phyloP scores from a whole-genome alignment of 306 rosid genomes.

The Pachyrhizus erosus region DNA sequence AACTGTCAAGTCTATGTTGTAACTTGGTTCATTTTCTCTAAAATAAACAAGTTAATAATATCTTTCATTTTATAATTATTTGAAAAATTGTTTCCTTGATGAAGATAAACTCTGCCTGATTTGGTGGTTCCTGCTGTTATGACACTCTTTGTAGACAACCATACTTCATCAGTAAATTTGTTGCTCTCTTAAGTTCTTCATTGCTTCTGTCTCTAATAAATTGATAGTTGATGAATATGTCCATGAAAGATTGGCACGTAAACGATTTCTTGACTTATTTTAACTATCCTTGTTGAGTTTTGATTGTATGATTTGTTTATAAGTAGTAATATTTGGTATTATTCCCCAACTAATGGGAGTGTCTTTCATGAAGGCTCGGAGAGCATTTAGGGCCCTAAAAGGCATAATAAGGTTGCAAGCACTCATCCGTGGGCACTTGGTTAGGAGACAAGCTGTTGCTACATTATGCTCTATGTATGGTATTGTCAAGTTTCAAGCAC shows the following conservation, averaged over 20 bases:
- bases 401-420: slow-evolving; percentile 99
- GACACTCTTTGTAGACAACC: not conserved
- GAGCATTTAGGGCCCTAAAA: slow-evolving; percentile 94
- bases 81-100: slow-evolving; percentile 6
- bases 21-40: slow-evolving; percentile 14
- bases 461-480: slow-evolving; percentile 84
- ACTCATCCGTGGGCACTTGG: slow-evolving; percentile 98
- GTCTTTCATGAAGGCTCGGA: slow-evolving; percentile 85
- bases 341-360: slow-evolving; percentile 48
- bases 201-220: not conserved
- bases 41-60: not conserved
- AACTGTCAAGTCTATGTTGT: slow-evolving; percentile 8
- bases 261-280: slow-evolving; percentile 24
- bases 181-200: slow-evolving; percentile 6
- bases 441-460: slow-evolving; percentile 94
- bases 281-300: slow-evolving; percentile 21
- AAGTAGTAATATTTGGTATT: slow-evolving; percentile 37
- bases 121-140: not conserved
- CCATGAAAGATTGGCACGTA: slow-evolving; percentile 1
- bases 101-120: not conserved
- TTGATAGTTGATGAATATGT: slow-evolving; percentile 19
- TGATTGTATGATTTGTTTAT: slow-evolving; percentile 33
- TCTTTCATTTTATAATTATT: not conserved
- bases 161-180: slow-evolving; percentile 7
- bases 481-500: slow-evolving; percentile 88